Base-by-base conservation (phyloP, 2,329 filamentous ascomycete species). In the Cercospora sp. region DNA sequence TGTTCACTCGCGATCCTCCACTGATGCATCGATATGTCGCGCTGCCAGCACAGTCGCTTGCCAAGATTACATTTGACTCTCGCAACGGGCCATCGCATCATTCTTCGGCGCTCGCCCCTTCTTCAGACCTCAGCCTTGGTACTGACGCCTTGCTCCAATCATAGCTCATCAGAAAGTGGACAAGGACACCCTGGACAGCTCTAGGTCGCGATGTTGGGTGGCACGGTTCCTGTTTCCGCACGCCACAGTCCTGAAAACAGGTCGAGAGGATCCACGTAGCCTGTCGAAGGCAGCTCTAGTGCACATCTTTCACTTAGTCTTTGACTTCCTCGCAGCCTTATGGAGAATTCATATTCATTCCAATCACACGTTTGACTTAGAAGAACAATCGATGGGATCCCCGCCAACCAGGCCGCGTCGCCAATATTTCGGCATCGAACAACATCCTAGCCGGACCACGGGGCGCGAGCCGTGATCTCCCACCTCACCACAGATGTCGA, bases 341-440 rank as follows among this genome's bases (percentile, higher is more conserved):
- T 34, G 55, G 18, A 37, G 55, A 59, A n/a, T 37, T 13, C n/a
- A 18, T 21, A 13, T 16, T 49, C 21, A 9, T 28, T 26, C 24
- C 16, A 55, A 55, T 26, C 21, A 16, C 49, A 28, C 8, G 13
- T 55, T 24, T 28, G 49, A 16, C 24, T 30, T 40, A 37, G 53
- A 16, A 65, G 61, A 45, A 64, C 5, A 37, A 21, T 65, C 34
- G 37, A 65, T 65, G 62, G 62, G 34, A 43, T 40, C 53, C 53
- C 62, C 24, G 53, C 49, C 30, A 57, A 57, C 32, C 12, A 59
- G 21, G 30, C 53, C 32, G 57, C 62, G 51, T 58, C 62, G 62
- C 62, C 51, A 43, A 13, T 43, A 65, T 43, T 45, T 45, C 62
- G 62, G 62, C 62, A 59, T 59, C 53, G 62, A 65, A 59, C 30